phyloP scores from a whole-genome alignment of 495 filamentous ascomycete genomes.

The Podospora pseudoanserina region DNA sequence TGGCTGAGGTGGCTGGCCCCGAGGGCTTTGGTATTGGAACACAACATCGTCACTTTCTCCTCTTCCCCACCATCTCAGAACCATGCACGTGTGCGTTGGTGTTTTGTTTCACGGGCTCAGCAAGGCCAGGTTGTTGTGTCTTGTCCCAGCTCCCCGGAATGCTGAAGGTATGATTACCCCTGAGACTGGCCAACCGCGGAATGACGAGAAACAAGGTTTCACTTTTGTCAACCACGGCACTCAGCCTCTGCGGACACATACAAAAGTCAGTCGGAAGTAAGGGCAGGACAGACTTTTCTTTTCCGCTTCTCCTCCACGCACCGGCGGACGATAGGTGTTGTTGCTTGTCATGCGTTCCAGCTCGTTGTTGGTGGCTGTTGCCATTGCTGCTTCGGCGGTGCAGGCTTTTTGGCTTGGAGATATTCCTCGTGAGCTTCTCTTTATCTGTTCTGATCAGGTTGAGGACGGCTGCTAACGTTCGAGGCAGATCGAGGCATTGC shows the following conservation, averaged over 20 bases:
- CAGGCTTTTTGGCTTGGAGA: conserved; percentile 46
- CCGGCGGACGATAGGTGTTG: neutral
- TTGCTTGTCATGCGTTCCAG: conserved; percentile 35
- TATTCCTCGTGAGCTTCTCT: conserved; percentile 34
- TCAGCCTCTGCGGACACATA: neutral
- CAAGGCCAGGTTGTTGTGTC: neutral
- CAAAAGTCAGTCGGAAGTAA: neutral
- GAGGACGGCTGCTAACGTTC: conserved; percentile 8
- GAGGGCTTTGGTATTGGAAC: neutral
- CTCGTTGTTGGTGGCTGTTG: conserved; percentile 38
- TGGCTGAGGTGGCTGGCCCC: no score
- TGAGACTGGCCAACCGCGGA: neutral
- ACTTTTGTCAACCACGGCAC: neutral
- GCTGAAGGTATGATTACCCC: neutral
- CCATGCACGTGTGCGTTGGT: neutral
- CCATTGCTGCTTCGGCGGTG: conserved; percentile 35
- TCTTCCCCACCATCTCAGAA: neutral
- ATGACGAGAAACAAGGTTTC: neutral
- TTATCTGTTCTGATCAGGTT: neutral
- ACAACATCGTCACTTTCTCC: neutral
- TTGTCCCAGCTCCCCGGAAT: neutral
- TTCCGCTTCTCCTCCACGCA: neutral
- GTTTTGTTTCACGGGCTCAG: neutral
- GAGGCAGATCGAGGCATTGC: conserved; percentile 44
- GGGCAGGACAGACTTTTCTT: neutral